Conservation (phyloP, 176 grass and related monocot species). For the Triticum dicoccoides region DNA sequence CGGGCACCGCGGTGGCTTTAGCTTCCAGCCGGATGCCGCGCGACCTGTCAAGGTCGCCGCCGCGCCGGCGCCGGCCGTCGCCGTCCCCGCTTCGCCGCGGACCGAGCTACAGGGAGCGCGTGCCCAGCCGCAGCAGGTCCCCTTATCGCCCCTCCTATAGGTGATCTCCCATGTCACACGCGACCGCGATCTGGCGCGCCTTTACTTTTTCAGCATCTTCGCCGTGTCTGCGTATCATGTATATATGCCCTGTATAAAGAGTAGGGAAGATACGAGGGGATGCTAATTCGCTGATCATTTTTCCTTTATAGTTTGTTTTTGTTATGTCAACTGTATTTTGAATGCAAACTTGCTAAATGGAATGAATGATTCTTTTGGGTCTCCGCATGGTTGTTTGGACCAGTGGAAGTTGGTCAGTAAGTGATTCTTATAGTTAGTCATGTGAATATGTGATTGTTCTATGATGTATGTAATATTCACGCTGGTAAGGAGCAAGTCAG, state of each 20-base stretch:
- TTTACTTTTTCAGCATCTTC: not conserved
- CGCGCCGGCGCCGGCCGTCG: conserved; percentile 67
- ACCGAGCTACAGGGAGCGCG: conserved; percentile 65
- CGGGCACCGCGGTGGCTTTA: not conserved
- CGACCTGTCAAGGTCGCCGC: conserved; percentile 68
- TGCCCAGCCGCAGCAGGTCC: conserved; percentile 82
- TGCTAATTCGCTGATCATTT: not conserved
- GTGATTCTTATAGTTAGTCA: not conserved
- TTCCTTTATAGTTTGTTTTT: not conserved
- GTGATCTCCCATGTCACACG: conserved; percentile 64
- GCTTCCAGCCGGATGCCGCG: conserved; percentile 45
- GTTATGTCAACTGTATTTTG: not conserved
- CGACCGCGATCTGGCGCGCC: conserved; percentile 19
- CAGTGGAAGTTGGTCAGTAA: not conserved
- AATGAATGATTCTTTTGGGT: conserved; percentile 26
- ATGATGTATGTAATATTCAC: not conserved
- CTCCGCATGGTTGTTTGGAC: conserved; percentile 5
- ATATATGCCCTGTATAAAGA: not conserved
- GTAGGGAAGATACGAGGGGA: not conserved
- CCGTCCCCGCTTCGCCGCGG: conserved; percentile 63
- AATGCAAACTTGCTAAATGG: conserved; percentile 17
- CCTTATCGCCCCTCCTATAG: conserved; percentile 90
- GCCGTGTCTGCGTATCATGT: not conserved
- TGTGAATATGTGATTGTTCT: not conserved
- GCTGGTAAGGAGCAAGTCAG: not conserved